phyloP scores from a whole-genome alignment of 345 rosid species.

The Camelina laxa region DNA sequence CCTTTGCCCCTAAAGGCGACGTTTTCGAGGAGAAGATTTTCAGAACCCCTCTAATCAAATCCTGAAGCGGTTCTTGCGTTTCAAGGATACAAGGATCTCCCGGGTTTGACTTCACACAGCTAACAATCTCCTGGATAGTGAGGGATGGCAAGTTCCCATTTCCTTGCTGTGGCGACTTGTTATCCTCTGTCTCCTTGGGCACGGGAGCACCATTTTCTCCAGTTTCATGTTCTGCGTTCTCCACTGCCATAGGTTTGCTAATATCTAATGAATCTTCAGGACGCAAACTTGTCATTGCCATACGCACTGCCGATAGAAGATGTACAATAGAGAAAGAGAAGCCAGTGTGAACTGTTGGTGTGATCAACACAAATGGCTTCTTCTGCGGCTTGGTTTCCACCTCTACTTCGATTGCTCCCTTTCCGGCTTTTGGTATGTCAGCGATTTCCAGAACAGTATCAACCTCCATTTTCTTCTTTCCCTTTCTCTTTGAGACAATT shows the following conservation, averaged over 20 bases:
- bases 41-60: slow-evolving; percentile 93
- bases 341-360: slow-evolving; percentile 91
- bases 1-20: slow-evolving; percentile 95
- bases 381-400: slow-evolving; percentile 73
- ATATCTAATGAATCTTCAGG: slow-evolving; percentile 69
- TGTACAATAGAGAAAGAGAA: slow-evolving; percentile 95
- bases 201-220: slow-evolving; percentile 53
- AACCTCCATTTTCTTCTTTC: slow-evolving; percentile 68
- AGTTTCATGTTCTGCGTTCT: slow-evolving; percentile 52
- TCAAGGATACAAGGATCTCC: slow-evolving; percentile 94
- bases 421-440: slow-evolving; percentile 57
- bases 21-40: slow-evolving; percentile 89
- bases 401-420: slow-evolving; percentile 59
- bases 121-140: slow-evolving; percentile 90
- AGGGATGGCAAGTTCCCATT: slow-evolving; percentile 63
- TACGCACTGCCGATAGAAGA: slow-evolving; percentile 94
- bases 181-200: slow-evolving; percentile 50
- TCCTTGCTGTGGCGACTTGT: slow-evolving; percentile 50
- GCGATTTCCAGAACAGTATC: slow-evolving; percentile 57
- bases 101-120: slow-evolving; percentile 85
- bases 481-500: slow-evolving; percentile 63
- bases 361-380: slow-evolving; percentile 83
- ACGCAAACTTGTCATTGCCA: slow-evolving; percentile 73
- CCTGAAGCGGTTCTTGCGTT: slow-evolving; percentile 96
- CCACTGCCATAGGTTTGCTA: slow-evolving; percentile 58